These are phyloP conservation scores for Fraxinus cuspidata DNA, from an alignment of 257 asterid species.

Conservation along the genomic window DNA sequence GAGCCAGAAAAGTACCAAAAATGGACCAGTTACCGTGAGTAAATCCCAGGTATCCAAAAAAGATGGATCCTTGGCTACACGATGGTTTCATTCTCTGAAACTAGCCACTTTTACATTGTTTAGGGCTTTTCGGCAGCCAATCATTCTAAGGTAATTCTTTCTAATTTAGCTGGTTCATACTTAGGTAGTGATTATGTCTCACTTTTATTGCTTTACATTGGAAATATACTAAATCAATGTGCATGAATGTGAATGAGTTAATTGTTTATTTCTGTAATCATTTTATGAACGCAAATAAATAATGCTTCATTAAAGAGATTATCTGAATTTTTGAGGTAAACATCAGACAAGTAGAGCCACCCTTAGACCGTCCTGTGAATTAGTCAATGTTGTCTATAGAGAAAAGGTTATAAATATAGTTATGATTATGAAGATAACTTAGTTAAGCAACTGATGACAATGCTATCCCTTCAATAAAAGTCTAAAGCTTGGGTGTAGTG, in stretches of 20 bases:
- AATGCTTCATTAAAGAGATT: slow-evolving; percentile 9
- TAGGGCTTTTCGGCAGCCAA: slow-evolving; percentile 80
- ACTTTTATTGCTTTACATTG: slow-evolving; percentile 21
- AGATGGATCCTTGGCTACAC: slow-evolving; percentile 43
- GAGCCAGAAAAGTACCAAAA: slow-evolving; percentile 52
- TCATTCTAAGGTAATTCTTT: slow-evolving; percentile 65
- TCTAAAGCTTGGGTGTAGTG: neutral
- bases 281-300: neutral
- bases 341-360: neutral
- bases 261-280: slow-evolving; percentile 11
- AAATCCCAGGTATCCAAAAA: slow-evolving; percentile 37
- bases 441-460: neutral
- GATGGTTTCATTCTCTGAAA: slow-evolving; percentile 66
- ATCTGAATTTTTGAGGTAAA: slow-evolving; percentile 4
- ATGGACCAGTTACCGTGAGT: slow-evolving; percentile 25
- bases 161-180: slow-evolving; percentile 8
- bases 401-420: neutral
- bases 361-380: neutral
- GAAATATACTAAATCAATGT: neutral
- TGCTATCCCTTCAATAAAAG: neutral
- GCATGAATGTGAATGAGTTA: slow-evolving; percentile 11
- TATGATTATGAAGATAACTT: neutral
- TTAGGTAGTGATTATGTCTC: neutral
- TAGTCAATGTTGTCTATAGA: neutral
- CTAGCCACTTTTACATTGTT: slow-evolving; percentile 64